These are phyloP conservation scores for Sporothrix phasma DNA, from an alignment of 2,329 filamentous ascomycete species.

Conservation along the genomic window DNA sequence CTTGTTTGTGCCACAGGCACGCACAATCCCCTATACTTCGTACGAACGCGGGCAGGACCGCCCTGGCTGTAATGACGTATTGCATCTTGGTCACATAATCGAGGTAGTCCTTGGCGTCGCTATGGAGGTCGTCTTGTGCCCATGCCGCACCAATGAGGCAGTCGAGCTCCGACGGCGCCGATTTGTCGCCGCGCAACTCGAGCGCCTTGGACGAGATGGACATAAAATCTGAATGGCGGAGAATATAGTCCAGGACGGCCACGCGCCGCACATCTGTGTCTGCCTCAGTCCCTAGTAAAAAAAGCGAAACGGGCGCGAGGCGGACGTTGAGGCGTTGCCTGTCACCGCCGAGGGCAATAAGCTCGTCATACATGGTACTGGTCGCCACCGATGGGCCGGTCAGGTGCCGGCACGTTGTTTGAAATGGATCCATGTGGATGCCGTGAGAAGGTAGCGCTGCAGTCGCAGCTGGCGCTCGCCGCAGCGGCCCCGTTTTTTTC, in stretches of 20 bases:
- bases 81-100: constrained; percentile 16
- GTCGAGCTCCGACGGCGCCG: not conserved
- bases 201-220: not conserved
- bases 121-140: constrained; percentile 16
- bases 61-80: constrained; percentile 12
- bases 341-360: not conserved
- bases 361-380: not conserved
- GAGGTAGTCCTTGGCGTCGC: constrained; percentile 8
- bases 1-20: not conserved
- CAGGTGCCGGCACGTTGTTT: constrained; percentile 11
- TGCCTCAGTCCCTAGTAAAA: constrained; percentile 14
- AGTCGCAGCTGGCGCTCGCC: not conserved
- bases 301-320: constrained; percentile 10
- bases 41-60: constrained; percentile 11
- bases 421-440: constrained; percentile 16
- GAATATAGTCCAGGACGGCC: constrained; percentile 10
- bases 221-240: not conserved
- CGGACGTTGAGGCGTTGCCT: constrained; percentile 3
- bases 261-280: constrained; percentile 9
- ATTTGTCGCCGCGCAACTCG: not conserved
- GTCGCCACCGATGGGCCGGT: constrained; percentile 9
- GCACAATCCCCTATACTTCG: not conserved
- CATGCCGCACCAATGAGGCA: constrained; percentile 8
- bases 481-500: not conserved
- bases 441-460: constrained; percentile 12